Evolutionary conservation across 108 stramenopile genomes (phyloP).

Genomic region (Cyclotella distinguenda): DNA sequence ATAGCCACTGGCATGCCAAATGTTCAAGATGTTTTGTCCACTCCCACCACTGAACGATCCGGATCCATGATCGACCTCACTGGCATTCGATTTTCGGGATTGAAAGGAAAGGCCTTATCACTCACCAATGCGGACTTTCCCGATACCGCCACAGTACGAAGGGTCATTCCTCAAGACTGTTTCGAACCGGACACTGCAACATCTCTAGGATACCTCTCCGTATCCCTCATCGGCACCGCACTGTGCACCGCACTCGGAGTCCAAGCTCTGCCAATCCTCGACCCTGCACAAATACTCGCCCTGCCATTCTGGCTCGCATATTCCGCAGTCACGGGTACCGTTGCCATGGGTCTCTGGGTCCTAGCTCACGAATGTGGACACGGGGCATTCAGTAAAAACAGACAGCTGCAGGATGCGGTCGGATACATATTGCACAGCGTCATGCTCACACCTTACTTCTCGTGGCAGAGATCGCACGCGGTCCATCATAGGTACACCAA

Average conservation of each 20-base stretch:
- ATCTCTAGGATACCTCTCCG: constrained; percentile 70
- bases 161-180: constrained; percentile 88
- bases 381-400: constrained; percentile 91
- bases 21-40: constrained; percentile 7
- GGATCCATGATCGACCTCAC: constrained; percentile 35
- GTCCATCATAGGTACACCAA: constrained; percentile 97
- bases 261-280: constrained; percentile 46
- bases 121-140: constrained; percentile 65
- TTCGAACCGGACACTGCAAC: constrained; percentile 84
- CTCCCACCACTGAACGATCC: background rate
- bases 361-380: constrained; percentile 98
- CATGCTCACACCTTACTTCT: constrained; percentile 96
- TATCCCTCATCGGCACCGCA: constrained; percentile 74
- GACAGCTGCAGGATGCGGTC: constrained; percentile 87
- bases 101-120: constrained; percentile 71
- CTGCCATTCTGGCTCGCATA: constrained; percentile 78
- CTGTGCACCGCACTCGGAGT: constrained; percentile 75
- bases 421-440: constrained; percentile 88
- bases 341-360: constrained; percentile 97
- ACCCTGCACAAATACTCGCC: constrained; percentile 62
- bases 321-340: constrained; percentile 80
- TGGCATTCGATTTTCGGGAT: constrained; percentile 53
- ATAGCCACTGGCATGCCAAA: constrained; percentile 37
- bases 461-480: constrained; percentile 93
- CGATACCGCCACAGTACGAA: constrained; percentile 45